Base-by-base conservation (phyloP, 192 early-diverging fungal genomes). In the Globomyces pollinis-pini region DNA sequence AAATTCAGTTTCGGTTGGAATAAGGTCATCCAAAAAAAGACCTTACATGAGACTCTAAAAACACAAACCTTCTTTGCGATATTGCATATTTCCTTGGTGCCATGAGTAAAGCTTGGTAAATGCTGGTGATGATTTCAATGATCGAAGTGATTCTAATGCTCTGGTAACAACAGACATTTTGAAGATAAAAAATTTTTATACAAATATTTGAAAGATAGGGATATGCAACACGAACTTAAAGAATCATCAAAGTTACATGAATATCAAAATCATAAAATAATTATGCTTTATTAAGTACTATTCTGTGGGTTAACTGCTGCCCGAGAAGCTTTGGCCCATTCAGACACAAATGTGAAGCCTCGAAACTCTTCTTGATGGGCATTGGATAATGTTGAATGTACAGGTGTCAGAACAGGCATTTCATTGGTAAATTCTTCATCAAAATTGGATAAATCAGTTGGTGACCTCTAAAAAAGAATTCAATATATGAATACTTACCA, bases 351-450 rank as follows among this genome's bases (percentile, higher is more conserved):
- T 21, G 91, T 92, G 74, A 99, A 99, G 31, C 86, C 86, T 29
- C 77, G 62, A 70, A 99, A 99, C 70, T 98, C 91, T 66, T 91
- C 86, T 73, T 99, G 96, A 66, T 96, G 88, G 3, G 78, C 75
- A 13, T 72, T 69, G 2, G 81, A 84, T 38, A 98, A 72, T 26
- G 90, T 81, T 38, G 86, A 88, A 51, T 92, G 84, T 41, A 90
- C 87, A 0, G 94, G 96, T 15, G 96, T 98, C 50, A 99, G 64
- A 0, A 91, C 90, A 1, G 96, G 94, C 49, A 78, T 72, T 77
- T 98, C 94, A 34, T 79, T 76, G n/a, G 96, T 99, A 62, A 99
- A 99, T 76, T 99, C 94, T 16, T 86, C 83, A 64, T 99, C 96
- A 86, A 99, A 99, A 84, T 98, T 98, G 33, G 93, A 96, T 11